Percentiles rank a stretch among this genome's conserved stretches.
Conservation (phyloP, 2,329 filamentous ascomycete genomes). For the Colletotrichum ledebouriae region DNA sequence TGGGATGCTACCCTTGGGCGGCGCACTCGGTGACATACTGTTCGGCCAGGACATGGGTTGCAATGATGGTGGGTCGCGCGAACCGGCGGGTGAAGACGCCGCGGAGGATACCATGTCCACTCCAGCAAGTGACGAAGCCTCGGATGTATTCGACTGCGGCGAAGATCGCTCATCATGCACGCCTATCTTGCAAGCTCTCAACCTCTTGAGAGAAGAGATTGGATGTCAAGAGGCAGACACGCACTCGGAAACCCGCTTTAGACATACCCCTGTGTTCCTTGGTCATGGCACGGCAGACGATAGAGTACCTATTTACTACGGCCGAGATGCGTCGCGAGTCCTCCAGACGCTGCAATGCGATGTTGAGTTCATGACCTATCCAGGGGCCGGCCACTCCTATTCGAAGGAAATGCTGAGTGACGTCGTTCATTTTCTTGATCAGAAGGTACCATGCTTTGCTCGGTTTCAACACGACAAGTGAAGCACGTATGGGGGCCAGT, state of each 20-base stretch:
- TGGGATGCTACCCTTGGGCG: conserved; percentile 60
- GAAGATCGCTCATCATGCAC: not conserved
- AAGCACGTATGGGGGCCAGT: not conserved
- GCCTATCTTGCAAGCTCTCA: not conserved
- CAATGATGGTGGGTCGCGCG: not conserved
- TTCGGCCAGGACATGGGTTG: not conserved
- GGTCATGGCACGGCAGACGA: conserved; percentile 59
- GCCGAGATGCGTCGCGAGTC: conserved; percentile 50
- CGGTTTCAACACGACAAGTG: not conserved
- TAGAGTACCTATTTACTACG: conserved; percentile 55
- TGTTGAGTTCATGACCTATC: conserved; percentile 55
- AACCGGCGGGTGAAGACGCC: not conserved
- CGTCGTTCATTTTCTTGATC: conserved; percentile 51
- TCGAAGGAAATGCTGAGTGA: conserved; percentile 56
- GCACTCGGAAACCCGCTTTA: conserved; percentile 35
- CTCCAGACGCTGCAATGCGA: conserved; percentile 53
- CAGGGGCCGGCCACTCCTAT: conserved; percentile 61
- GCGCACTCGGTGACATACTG: conserved; percentile 46
- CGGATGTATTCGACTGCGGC: not conserved
- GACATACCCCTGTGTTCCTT: conserved; percentile 58
- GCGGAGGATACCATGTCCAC: not conserved
- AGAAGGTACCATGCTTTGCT: not conserved
- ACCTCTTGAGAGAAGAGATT: conserved; percentile 23
- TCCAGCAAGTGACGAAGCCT: not conserved
- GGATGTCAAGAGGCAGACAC: conserved; percentile 17